Conservation (phyloP, 2,329 filamentous ascomycete species). For the Botrytis squamosa region DNA sequence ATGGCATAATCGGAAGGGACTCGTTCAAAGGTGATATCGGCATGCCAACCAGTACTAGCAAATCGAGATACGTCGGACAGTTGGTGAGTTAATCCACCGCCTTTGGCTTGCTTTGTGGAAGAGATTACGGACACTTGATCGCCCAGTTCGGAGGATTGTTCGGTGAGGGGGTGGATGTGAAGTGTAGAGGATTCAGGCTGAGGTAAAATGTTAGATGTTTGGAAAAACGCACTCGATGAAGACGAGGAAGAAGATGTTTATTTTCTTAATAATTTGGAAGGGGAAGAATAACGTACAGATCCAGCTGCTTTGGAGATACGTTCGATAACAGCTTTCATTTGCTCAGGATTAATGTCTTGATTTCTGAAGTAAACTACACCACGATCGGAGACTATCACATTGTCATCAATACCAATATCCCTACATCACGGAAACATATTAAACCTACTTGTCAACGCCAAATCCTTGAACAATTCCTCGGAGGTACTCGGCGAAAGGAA, state of each 20-base stretch:
- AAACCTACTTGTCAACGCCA: conserved; percentile 47
- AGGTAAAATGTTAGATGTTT: not conserved
- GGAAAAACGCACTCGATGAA: not conserved
- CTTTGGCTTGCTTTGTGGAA: conserved; percentile 42
- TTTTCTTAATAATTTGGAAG: not conserved
- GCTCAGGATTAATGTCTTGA: conserved; percentile 47
- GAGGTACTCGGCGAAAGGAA: conserved; percentile 44
- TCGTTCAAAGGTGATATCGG: conserved; percentile 54
- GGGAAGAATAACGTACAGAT: conserved; percentile 17
- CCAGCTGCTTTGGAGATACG: conserved; percentile 6
- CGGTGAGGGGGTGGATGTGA: conserved; percentile 54
- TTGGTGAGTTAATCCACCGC: conserved; percentile 45
- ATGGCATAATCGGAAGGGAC: conserved; percentile 55
- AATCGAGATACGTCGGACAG: conserved; percentile 52
- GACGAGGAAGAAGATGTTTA: not conserved
- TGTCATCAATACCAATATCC: conserved; percentile 27
- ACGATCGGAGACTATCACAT: conserved; percentile 58
- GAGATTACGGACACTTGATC: conserved; percentile 58
- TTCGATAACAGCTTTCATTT: conserved; percentile 45
- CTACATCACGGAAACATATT: not conserved
- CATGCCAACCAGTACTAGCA: conserved; percentile 51
- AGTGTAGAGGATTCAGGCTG: conserved; percentile 44
- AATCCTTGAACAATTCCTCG: conserved; percentile 50
- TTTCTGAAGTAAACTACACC: conserved; percentile 55
- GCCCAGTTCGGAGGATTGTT: conserved; percentile 52